A percentile compares a stretch with the other conserved stretches of the same genome.
These are phyloP conservation scores for Boletellus ananas DNA, from an alignment of 768 basidiomycete genomes.

Conservation along the genomic window DNA sequence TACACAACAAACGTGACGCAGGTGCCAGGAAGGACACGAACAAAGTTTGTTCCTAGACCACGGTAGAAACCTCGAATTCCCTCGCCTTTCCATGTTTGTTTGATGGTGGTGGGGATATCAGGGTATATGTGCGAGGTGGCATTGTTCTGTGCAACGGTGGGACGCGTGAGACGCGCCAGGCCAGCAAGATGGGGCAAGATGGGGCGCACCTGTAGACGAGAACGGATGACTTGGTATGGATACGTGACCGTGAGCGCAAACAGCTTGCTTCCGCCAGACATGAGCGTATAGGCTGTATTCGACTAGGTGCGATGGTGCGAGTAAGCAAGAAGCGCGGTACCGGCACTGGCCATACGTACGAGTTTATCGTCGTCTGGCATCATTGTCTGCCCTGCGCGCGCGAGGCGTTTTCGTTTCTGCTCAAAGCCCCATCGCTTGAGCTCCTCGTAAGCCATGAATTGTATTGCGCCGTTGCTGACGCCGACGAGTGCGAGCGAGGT, in stretches of 20 bases:
- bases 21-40: constrained; percentile 93
- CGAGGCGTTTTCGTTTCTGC: constrained; percentile 61
- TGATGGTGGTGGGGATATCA: constrained; percentile 76
- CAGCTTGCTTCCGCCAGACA: constrained; percentile 90
- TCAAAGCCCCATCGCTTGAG: constrained; percentile 90
- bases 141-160: constrained; percentile 48
- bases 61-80: constrained; percentile 88
- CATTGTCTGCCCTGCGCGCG: constrained; percentile 60
- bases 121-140: constrained; percentile 68
- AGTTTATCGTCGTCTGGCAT: constrained; percentile 78
- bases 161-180: not conserved
- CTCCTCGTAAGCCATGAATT: constrained; percentile 95
- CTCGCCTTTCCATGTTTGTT: constrained; percentile 77
- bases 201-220: constrained; percentile 76
- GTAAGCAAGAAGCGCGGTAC: not conserved
- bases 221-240: constrained; percentile 95
- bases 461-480: constrained; percentile 90
- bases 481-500: constrained; percentile 87
- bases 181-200: not conserved
- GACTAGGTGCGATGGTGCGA: constrained; percentile 47
- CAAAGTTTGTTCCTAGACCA: constrained; percentile 89
- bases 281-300: constrained; percentile 85
- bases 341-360: constrained; percentile 43
- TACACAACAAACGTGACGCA: constrained; percentile 99
- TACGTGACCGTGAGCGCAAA: constrained; percentile 83